Base-by-base conservation (phyloP, 768 basidiomycete species). In the Podaxis rugospora region DNA sequence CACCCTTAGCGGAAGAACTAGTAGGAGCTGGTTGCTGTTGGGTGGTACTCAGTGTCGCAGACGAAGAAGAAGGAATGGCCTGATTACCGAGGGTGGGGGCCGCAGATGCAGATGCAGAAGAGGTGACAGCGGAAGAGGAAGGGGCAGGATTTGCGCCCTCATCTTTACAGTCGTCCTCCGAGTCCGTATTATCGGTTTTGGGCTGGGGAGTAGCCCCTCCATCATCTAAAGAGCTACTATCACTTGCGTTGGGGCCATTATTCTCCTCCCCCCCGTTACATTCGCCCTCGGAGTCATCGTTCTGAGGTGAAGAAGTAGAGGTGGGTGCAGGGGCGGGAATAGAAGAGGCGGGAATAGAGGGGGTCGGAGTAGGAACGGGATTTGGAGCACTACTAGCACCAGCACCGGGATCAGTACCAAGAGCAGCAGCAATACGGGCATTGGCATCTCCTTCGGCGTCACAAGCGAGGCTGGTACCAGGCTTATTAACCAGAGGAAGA, bases 401-500 rank as follows among this genome's bases (percentile, higher is more conserved):
- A 5, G 80, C 82, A 50, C 81, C 80, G 5, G 69, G 61, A 10
- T 13, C 39, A 14, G 42, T 44, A 16, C 77, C 83, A 47, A 82
- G 81, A 11, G 77, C 74, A 27, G 67, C 71, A 10, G 66, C 61
- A 62, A 85, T 78, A 13, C 78, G 74, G 4, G 70, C 66, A n/a
- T 66, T 25, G 2, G 80, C 77, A 57, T 80, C 82, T 4, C 55
- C 64, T 35, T 68, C 50, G 1, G 72, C 75, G 32, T 78, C 78
- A 65, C 84, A 86, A 18, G 70, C 67, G 28, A 84, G 63, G 18
- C 72, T 74, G 1, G 78, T 78, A 2, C 84, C 84, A 10, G 75
- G 61, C 42, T 75, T 73, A 66, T 78, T 79, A 55, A 83, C 75
- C 36, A 81, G 70, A 2, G 84, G 84, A 21, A 84, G 70, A 0